Percentiles rank a stretch among this genome's conserved stretches.
Evolutionary conservation across 108 stramenopile genomes (phyloP).

Genomic region (Nannochloropsis granulata): DNA sequence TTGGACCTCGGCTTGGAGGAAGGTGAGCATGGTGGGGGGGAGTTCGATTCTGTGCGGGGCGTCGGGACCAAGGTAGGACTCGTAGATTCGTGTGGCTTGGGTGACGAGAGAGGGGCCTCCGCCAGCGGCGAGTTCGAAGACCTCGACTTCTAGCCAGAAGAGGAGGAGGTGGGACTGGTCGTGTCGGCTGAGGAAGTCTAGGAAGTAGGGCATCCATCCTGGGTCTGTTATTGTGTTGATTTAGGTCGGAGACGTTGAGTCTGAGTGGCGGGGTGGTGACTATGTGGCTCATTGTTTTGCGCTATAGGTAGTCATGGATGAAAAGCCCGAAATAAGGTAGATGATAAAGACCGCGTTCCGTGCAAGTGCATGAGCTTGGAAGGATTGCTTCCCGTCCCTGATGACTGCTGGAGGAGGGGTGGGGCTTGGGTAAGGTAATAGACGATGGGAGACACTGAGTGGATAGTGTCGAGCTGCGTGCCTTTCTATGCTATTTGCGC

Average conservation of each 20-base stretch:
- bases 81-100: not conserved
- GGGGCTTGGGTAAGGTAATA: too few relatives aligned
- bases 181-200: not conserved
- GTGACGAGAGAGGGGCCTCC: not conserved
- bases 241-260: too few relatives aligned
- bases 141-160: not conserved
- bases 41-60: not conserved
- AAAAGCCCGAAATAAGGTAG: too few relatives aligned
- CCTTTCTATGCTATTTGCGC: too few relatives aligned
- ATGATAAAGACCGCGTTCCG: too few relatives aligned
- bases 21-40: not conserved
- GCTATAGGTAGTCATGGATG: not conserved
- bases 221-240: not conserved
- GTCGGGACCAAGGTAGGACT: not conserved
- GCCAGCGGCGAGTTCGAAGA: not conserved
- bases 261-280: not conserved
- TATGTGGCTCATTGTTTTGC: not conserved
- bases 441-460: too few relatives aligned
- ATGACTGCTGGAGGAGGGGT: too few relatives aligned
- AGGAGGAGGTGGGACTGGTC: not conserved
- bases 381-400: too few relatives aligned
- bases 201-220: not conserved
- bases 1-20: not conserved
- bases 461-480: too few relatives aligned
- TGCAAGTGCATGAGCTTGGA: too few relatives aligned